Evolutionary conservation across 164 flowering plant genomes (phyloP).

Genomic region (Paratinospora sagittata): DNA sequence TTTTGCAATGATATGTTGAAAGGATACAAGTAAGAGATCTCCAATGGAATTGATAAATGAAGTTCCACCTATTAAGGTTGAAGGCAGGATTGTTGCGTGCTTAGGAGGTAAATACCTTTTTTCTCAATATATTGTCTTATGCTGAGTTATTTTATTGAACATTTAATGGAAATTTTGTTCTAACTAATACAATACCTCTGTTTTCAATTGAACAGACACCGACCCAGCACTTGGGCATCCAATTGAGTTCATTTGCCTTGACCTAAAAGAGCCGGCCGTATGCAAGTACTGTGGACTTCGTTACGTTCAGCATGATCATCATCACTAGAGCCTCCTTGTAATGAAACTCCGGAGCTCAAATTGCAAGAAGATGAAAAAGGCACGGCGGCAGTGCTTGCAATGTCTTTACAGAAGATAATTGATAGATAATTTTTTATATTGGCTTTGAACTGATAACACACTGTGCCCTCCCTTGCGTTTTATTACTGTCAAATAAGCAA

Average conservation of each 20-base stretch:
- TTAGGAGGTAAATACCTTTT: constrained; percentile 79
- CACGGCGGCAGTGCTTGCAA: not conserved
- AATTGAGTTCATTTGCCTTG: constrained; percentile 93
- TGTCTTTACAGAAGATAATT: not conserved
- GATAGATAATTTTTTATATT: not conserved
- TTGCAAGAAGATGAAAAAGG: not conserved
- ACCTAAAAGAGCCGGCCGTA: constrained; percentile 66
- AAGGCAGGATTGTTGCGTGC: constrained; percentile 88
- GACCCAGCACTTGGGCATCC: constrained; percentile 96
- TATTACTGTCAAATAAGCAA: constrained; percentile 1
- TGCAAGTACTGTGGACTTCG: constrained; percentile 99
- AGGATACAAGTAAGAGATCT: constrained; percentile 89
- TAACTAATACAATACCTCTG: not conserved
- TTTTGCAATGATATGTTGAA: not conserved
- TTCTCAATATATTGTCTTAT: too few species aligned
- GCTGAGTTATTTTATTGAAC: too few species aligned
- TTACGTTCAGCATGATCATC: constrained; percentile 65
- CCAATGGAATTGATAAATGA: constrained; percentile 99
- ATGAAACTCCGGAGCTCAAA: too few species aligned
- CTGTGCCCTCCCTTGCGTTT: not conserved
- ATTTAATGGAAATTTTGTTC: not conserved
- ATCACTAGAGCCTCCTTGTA: constrained; percentile 45
- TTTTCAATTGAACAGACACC: constrained; percentile 40
- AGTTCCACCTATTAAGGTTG: constrained; percentile 93
- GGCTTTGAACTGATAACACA: not conserved